phyloP scores from a whole-genome alignment of 345 rosid genomes.

The Eutrema japonicum region DNA sequence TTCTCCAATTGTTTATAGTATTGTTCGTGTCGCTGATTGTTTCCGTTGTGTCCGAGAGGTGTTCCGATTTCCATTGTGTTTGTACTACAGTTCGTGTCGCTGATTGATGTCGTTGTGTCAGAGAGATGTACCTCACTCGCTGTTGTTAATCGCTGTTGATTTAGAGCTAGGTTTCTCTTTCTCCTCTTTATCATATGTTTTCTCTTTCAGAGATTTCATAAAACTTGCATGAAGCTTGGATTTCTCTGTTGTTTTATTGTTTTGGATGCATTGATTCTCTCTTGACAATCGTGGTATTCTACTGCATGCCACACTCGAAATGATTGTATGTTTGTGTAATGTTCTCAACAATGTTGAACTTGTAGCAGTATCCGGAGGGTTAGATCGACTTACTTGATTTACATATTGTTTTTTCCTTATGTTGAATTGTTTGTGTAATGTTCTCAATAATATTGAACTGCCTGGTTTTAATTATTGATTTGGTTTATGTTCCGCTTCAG shows the following conservation, averaged over 20 bases:
- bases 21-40: conserved; percentile 3
- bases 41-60: conserved; percentile 8
- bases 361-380: no score
- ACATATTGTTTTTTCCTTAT: no score
- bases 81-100: neutral
- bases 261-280: neutral
- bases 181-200: neutral
- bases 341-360: neutral
- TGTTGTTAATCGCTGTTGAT: conserved; percentile 2
- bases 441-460: no score
- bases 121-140: neutral
- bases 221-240: conserved; percentile 32
- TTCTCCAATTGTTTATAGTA: conserved; percentile 2
- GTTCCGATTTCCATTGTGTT: neutral
- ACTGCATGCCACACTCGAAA: conserved; percentile 3
- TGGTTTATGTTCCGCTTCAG: no score
- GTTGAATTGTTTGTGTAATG: no score
- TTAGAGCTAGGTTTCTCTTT: neutral
- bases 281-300: neutral
- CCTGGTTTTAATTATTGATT: no score
- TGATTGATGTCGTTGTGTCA: neutral
- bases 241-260: conserved; percentile 10
- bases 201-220: neutral
- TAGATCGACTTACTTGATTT: no score
- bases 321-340: neutral